Evolutionary conservation across 352 stramenopile species (phyloP).

Genomic region (Phytopythium vexans): DNA sequence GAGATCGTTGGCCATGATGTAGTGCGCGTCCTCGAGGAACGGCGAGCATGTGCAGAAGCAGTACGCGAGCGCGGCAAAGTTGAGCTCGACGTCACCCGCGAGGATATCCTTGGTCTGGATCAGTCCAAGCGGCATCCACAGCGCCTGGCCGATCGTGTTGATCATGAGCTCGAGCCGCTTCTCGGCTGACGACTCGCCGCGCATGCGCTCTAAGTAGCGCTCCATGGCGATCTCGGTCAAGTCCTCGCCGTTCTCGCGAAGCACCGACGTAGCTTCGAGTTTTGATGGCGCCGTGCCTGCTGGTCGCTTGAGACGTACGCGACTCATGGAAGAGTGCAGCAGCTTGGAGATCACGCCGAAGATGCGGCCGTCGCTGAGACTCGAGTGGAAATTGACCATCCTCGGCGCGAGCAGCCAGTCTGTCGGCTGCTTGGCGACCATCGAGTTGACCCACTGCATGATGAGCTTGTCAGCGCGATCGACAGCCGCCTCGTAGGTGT

Average conservation of each 20-base stretch:
- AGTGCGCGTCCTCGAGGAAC: slow-evolving; percentile 45
- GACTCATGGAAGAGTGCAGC: slow-evolving; percentile 66
- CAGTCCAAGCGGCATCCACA: slow-evolving; percentile 65
- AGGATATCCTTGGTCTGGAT: slow-evolving; percentile 66
- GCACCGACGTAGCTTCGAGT: slow-evolving; percentile 50
- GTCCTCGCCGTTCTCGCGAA: slow-evolving; percentile 78
- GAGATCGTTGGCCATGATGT: slow-evolving; percentile 44
- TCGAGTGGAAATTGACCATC: slow-evolving; percentile 71
- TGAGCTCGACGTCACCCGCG: slow-evolving; percentile 69
- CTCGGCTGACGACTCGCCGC: slow-evolving; percentile 37
- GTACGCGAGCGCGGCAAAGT: slow-evolving; percentile 70
- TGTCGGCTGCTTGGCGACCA: slow-evolving; percentile 37
- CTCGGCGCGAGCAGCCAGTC: slow-evolving; percentile 48
- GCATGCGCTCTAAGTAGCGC: slow-evolving; percentile 67
- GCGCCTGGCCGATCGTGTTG: slow-evolving; percentile 58
- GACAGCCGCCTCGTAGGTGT: slow-evolving; percentile 42
- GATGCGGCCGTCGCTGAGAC: slow-evolving; percentile 55
- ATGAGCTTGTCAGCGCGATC: slow-evolving; percentile 71
- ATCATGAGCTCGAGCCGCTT: slow-evolving; percentile 73
- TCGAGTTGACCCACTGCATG: slow-evolving; percentile 70
- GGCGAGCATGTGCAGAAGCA: slow-evolving; percentile 66
- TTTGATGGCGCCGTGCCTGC: slow-evolving; percentile 20
- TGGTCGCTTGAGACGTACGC: slow-evolving; percentile 33
- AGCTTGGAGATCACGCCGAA: slow-evolving; percentile 55
- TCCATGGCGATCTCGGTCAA: slow-evolving; percentile 76